phyloP scores from a whole-genome alignment of 192 early-diverging fungal species.

The Linnemannia exigua region DNA sequence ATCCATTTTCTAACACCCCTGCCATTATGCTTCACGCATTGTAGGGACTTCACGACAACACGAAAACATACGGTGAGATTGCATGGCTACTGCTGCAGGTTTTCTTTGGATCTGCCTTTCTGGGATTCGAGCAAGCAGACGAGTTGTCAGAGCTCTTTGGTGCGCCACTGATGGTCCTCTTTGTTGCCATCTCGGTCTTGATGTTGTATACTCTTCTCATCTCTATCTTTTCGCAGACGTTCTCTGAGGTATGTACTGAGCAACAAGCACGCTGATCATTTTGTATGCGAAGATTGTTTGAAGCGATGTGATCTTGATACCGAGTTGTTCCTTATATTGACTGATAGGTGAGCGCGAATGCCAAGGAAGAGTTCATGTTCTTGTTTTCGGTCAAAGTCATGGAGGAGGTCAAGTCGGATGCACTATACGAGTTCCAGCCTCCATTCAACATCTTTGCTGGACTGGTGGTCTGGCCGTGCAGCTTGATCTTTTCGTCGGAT shows the following conservation, averaged over 20 bases:
- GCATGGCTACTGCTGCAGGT: slow-evolving; percentile 58
- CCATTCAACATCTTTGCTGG: slow-evolving; percentile 60
- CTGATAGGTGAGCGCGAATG: slow-evolving; percentile 56
- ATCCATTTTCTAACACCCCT: background rate
- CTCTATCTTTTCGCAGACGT: slow-evolving; percentile 59
- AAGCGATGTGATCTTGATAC: background rate
- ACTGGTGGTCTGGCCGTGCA: slow-evolving; percentile 42
- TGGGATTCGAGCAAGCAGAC: slow-evolving; percentile 56
- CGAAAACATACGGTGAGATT: slow-evolving; percentile 51
- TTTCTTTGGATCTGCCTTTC: slow-evolving; percentile 56
- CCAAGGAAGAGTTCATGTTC: slow-evolving; percentile 62
- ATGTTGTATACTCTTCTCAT: slow-evolving; percentile 59
- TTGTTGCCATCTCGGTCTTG: slow-evolving; percentile 57
- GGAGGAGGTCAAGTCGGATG: slow-evolving; percentile 60
- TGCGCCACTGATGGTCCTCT: slow-evolving; percentile 57
- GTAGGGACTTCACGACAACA: slow-evolving; percentile 49
- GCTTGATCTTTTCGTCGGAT: slow-evolving; percentile 24
- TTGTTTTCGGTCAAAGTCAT: slow-evolving; percentile 60
- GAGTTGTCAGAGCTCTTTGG: slow-evolving; percentile 56
- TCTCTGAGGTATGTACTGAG: slow-evolving; percentile 31
- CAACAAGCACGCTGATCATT: background rate
- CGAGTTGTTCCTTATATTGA: background rate
- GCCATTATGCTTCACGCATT: background rate
- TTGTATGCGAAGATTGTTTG: background rate
- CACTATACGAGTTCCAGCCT: slow-evolving; percentile 57